These are phyloP conservation scores for Annona squamosa DNA, from an alignment of 164 flowering plant genomes.

Conservation along the genomic window DNA sequence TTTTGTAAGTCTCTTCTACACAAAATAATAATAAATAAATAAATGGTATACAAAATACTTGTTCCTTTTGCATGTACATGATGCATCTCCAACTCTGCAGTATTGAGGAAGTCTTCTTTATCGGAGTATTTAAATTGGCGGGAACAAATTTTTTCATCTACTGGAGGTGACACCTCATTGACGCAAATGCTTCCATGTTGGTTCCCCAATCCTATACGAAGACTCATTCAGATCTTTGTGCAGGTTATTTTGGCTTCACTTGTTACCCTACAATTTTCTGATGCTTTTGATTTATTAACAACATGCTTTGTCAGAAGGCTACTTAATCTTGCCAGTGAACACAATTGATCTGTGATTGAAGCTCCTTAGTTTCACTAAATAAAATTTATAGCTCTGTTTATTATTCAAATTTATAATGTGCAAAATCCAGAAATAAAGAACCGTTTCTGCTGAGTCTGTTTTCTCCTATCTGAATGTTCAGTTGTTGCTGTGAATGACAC, in stretches of 20 bases:
- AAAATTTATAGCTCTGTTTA: background rate
- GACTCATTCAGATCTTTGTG: conserved; percentile 82
- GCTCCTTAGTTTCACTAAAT: background rate
- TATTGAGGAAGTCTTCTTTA: conserved; percentile 49
- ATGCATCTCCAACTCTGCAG: conserved; percentile 20
- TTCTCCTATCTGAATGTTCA: no score
- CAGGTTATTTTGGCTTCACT: conserved; percentile 47
- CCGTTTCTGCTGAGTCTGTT: no score
- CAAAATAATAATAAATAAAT: no score
- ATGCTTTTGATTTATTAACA: background rate
- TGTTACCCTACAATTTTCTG: background rate
- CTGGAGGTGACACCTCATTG: conserved; percentile 82
- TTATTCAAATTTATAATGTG: no score
- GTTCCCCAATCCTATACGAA: conserved; percentile 78
- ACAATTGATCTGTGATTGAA: background rate
- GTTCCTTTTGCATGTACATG: conserved; percentile 4
- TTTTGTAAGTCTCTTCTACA: background rate
- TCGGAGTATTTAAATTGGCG: conserved; percentile 85
- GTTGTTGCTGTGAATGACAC: no score
- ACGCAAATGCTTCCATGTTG: conserved; percentile 92
- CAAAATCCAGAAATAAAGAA: no score
- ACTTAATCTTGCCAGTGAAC: background rate
- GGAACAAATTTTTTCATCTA: conserved; percentile 61
- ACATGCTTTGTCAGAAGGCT: background rate
- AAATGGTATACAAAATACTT: no score